Conservation (phyloP, 805 yeast genomes). For the Kluyveromyces lactis region DNA sequence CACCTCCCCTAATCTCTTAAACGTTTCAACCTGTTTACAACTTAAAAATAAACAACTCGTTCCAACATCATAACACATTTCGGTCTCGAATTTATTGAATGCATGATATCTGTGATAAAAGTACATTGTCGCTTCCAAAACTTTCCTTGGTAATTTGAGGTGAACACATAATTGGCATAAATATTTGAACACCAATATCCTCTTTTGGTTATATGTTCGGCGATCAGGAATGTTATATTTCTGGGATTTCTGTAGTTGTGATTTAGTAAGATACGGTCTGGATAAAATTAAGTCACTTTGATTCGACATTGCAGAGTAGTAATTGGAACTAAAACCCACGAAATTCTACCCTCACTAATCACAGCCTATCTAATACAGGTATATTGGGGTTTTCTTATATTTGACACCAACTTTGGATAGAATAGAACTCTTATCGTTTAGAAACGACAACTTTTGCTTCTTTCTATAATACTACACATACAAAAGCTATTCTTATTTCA, state of each 20-base stretch:
- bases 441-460: too few relatives aligned
- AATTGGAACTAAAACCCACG: too few relatives aligned
- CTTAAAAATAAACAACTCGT: slow-evolving; percentile 63
- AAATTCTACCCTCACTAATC: too few relatives aligned
- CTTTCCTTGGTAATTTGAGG: slow-evolving; percentile 60
- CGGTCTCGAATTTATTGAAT: slow-evolving; percentile 51
- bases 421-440: too few relatives aligned
- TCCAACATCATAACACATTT: slow-evolving; percentile 53
- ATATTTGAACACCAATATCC: slow-evolving; percentile 46
- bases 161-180: slow-evolving; percentile 43
- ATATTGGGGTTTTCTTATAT: too few relatives aligned
- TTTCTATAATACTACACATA: too few relatives aligned
- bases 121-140: slow-evolving; percentile 62
- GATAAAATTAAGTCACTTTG: slow-evolving; percentile 33
- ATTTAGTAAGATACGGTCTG: slow-evolving; percentile 51
- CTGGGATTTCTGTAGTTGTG: slow-evolving; percentile 46
- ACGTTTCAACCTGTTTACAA: slow-evolving; percentile 74
- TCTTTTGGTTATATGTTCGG: slow-evolving; percentile 42
- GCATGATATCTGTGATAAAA: slow-evolving; percentile 65
- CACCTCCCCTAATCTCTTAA: slow-evolving; percentile 63
- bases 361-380: too few relatives aligned
- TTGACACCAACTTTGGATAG: too few relatives aligned
- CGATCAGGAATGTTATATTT: slow-evolving; percentile 43
- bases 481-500: too few relatives aligned
- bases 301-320: slow-evolving; percentile 4